These are phyloP conservation scores for Peronospora destructor DNA, from an alignment of 352 stramenopile species.

Conservation along the genomic window DNA sequence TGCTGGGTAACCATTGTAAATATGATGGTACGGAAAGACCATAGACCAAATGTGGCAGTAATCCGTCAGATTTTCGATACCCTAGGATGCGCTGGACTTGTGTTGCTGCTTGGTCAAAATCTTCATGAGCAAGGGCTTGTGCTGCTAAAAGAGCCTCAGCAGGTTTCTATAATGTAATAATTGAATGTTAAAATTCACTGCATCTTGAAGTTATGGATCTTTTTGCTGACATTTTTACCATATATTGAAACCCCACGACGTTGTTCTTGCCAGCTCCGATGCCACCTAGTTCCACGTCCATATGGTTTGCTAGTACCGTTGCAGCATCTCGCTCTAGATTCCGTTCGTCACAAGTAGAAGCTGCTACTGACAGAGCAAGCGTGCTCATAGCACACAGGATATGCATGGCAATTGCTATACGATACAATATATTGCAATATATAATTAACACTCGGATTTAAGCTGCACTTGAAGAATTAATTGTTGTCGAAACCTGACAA, in stretches of 20 bases:
- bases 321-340: constrained; percentile 41
- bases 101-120: constrained; percentile 50
- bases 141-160: constrained; percentile 68
- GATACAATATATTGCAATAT: neutral
- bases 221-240: constrained; percentile 29
- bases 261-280: constrained; percentile 39
- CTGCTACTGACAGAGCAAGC: constrained; percentile 6
- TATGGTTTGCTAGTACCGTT: constrained; percentile 35
- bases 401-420: neutral
- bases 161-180: constrained; percentile 37
- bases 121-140: constrained; percentile 69
- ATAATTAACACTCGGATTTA: neutral
- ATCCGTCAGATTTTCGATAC: constrained; percentile 48
- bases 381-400: constrained; percentile 5
- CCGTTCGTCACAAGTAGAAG: constrained; percentile 38
- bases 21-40: constrained; percentile 52
- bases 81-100: constrained; percentile 70
- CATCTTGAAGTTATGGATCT: neutral
- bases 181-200: neutral
- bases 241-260: constrained; percentile 68
- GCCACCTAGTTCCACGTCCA: constrained; percentile 68
- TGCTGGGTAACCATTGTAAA: constrained; percentile 47
- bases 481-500: no score
- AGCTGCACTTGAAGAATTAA: neutral
- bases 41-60: constrained; percentile 71